Conservation (phyloP, 306 rosid genomes). For the Ormosia semicastrata region DNA sequence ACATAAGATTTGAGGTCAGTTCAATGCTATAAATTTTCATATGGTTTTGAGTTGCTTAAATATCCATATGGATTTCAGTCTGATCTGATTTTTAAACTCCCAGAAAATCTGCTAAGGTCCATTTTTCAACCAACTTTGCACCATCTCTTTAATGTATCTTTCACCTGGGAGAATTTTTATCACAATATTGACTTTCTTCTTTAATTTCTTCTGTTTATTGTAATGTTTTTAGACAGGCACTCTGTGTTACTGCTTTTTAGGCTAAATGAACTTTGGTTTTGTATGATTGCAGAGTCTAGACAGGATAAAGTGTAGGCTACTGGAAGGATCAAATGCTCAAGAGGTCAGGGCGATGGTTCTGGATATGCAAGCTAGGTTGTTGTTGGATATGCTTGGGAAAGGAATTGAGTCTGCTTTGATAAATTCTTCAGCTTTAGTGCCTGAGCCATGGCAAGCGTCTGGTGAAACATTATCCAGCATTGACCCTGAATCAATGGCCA, state of each 20-base stretch:
- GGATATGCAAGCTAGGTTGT: conserved; percentile 98
- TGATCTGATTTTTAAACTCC: conserved; percentile 11
- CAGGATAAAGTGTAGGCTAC: conserved; percentile 92
- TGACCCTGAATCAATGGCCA: conserved; percentile 91
- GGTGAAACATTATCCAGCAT: conserved; percentile 72
- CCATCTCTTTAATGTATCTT: not conserved
- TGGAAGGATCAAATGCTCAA: conserved; percentile 96
- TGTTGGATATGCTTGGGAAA: conserved; percentile 97
- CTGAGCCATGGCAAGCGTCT: conserved; percentile 89
- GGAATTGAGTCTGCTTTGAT: conserved; percentile 96
- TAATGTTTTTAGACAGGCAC: conserved; percentile 5
- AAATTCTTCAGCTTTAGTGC: conserved; percentile 81
- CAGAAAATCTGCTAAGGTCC: not conserved
- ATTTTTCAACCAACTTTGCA: conserved; percentile 14
- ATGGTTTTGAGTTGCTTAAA: not conserved
- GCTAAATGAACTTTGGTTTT: conserved; percentile 1
- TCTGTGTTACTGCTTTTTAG: not conserved
- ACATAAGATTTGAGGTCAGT: not conserved
- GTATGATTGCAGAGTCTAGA: conserved; percentile 85
- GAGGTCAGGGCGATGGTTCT: conserved; percentile 99
- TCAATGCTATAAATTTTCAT: not conserved
- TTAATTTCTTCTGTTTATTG: not conserved
- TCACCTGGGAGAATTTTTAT: not conserved
- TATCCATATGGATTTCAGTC: not conserved
- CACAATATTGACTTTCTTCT: conserved; percentile 7